These are phyloP conservation scores for Mallotus japonicus DNA, from an alignment of 441 rosid species.

Conservation along the genomic window DNA sequence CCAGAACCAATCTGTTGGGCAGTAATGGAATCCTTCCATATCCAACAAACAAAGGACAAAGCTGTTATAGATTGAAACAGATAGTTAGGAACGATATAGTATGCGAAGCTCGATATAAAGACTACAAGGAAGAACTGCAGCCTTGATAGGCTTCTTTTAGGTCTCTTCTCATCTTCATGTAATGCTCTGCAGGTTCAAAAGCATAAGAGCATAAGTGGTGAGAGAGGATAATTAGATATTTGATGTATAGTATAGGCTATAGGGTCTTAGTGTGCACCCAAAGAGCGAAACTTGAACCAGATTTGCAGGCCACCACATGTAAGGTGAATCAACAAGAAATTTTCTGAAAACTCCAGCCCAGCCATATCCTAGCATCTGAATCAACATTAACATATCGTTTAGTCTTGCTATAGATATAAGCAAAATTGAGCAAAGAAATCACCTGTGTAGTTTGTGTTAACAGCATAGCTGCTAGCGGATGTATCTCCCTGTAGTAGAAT, in stretches of 20 bases:
- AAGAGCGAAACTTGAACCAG: slow-evolving; percentile 56
- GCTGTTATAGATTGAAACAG: slow-evolving; percentile 42
- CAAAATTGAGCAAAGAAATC: not conserved
- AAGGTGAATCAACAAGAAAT: slow-evolving; percentile 50
- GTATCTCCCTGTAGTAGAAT: slow-evolving; percentile 34
- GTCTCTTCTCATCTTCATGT: slow-evolving; percentile 42
- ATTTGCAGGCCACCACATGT: slow-evolving; percentile 58
- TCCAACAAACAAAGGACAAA: slow-evolving; percentile 45
- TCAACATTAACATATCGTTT: not conserved
- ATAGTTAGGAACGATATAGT: slow-evolving; percentile 40
- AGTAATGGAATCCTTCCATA: slow-evolving; percentile 39
- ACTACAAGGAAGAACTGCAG: slow-evolving; percentile 47
- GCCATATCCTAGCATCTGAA: slow-evolving; percentile 50
- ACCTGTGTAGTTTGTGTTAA: slow-evolving; percentile 47
- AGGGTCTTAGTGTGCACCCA: slow-evolving; percentile 22
- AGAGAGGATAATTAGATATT: not conserved
- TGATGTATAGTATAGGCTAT: not conserved
- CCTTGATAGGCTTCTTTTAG: slow-evolving; percentile 40
- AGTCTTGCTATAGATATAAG: not conserved
- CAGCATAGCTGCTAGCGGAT: slow-evolving; percentile 38
- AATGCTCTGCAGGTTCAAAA: slow-evolving; percentile 33
- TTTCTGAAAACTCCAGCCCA: slow-evolving; percentile 49
- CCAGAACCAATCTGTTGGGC: slow-evolving; percentile 47
- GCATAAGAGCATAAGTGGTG: not conserved
- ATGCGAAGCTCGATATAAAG: slow-evolving; percentile 39